Base-by-base conservation (phyloP, 768 basidiomycete genomes). In the Chalciporus piperatus region DNA sequence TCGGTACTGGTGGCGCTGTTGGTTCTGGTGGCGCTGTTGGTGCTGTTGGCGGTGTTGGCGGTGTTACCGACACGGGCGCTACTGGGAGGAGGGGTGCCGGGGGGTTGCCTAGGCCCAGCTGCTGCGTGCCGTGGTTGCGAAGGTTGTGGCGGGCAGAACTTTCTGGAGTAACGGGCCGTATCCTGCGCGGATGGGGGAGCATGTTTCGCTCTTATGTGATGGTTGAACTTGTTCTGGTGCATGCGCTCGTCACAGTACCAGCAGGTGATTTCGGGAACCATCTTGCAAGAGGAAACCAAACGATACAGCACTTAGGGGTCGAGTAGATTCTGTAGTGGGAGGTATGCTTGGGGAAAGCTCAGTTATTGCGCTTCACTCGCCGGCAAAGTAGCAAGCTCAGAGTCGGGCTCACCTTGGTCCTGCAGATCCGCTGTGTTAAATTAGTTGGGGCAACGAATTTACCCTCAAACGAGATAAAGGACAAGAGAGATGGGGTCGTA, bases 11-110 rank as follows among this genome's bases (percentile, higher is more conserved):
- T n/a, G n/a, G n/a, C n/a, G n/a, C n/a, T n/a, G n/a, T n/a, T n/a
- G n/a, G n/a, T n/a, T n/a, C n/a, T n/a, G n/a, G n/a, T 49, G 45
- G n/a, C 55, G 47, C 66, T 54, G 38, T 49, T 66, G 50, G 47
- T 46, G 5, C 48, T 44, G 23, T 13, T n/a, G n/a, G n/a, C 41
- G 1, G 47, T 16, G 13, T 30, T 44, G 23, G 13, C 41, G 1
- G 47, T 17, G 13, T 30, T 9, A 6, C 41, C 2, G 25, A 30
- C 39, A 25, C 50, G 51, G 16, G 37, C 47, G 41, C 27, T 4
- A 19, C 19, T 45, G n/a, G 57, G 38, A 22, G 54, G 44, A 37
- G 14, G 35, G 35, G 14, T 2, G 5, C 7, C 16, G 2, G 35
- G 3, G 5, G 1, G 14, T 4, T 39, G 28, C 6, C 41, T 47